phyloP scores from a whole-genome alignment of 768 basidiomycete genomes.

The Scleroderma citrinum region DNA sequence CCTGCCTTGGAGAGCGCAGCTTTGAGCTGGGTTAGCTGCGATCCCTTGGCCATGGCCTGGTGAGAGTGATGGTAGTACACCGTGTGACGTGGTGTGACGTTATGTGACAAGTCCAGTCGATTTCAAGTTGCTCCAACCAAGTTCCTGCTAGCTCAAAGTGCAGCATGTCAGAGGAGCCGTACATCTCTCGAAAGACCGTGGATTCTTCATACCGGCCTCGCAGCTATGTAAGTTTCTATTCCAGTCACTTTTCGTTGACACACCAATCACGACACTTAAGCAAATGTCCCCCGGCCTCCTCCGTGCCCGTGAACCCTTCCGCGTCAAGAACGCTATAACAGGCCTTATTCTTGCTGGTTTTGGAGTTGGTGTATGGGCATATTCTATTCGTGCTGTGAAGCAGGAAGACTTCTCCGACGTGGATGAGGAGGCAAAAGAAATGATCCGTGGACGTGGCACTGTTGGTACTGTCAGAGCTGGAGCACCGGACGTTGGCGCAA shows the following conservation, averaged over 20 bases:
- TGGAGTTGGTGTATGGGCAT: slow-evolving; percentile 78
- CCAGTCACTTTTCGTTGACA: neutral
- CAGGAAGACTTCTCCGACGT: slow-evolving; percentile 90
- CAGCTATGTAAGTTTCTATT: slow-evolving; percentile 28
- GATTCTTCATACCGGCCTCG: slow-evolving; percentile 34
- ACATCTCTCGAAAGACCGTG: slow-evolving; percentile 29
- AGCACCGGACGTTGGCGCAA: slow-evolving; percentile 2
- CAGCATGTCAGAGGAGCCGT: slow-evolving; percentile 30
- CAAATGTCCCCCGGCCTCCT: slow-evolving; percentile 82
- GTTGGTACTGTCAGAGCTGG: slow-evolving; percentile 11
- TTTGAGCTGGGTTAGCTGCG: slow-evolving; percentile 89
- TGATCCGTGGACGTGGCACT: slow-evolving; percentile 29
- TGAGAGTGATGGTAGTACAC: neutral
- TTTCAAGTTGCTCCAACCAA: neutral
- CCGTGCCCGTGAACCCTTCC: slow-evolving; percentile 84
- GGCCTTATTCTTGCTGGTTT: slow-evolving; percentile 70
- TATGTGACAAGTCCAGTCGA: neutral
- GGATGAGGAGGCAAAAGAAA: slow-evolving; percentile 66
- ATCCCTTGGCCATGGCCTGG: slow-evolving; percentile 67
- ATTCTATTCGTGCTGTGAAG: slow-evolving; percentile 90
- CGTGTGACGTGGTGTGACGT: neutral
- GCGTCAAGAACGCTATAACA: slow-evolving; percentile 70
- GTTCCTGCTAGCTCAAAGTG: neutral
- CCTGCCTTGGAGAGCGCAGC: slow-evolving; percentile 77
- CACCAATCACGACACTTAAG: slow-evolving; percentile 34